A percentile compares a stretch with the other conserved stretches of the same genome.
Evolutionary conservation across 768 basidiomycete genomes (phyloP).

Genomic region (Mycena venus): DNA sequence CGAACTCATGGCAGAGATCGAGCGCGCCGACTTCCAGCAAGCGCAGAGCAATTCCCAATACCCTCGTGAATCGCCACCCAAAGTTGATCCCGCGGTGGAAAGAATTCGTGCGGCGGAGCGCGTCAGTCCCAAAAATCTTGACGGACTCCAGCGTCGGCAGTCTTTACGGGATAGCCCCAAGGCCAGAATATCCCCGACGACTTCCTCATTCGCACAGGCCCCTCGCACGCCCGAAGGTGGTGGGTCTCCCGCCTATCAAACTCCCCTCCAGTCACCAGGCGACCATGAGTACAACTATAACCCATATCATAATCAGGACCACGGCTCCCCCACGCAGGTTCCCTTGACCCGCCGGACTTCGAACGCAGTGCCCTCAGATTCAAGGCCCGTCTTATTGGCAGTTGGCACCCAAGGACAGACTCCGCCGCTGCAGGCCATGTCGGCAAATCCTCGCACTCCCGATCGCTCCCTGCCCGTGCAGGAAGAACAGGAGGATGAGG

Average conservation of each 20-base stretch:
- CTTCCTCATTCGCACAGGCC: constrained; percentile 51
- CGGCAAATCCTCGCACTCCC: constrained; percentile 65
- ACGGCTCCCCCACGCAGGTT: constrained; percentile 40
- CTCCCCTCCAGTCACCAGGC: constrained; percentile 26
- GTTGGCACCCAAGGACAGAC: constrained; percentile 54
- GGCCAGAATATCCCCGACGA: constrained; percentile 32
- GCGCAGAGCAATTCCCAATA: constrained; percentile 59
- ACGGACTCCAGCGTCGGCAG: constrained; percentile 49
- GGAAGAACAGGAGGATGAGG: constrained; percentile 81
- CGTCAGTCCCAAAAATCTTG: constrained; percentile 67
- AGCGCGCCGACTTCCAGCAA: constrained; percentile 77
- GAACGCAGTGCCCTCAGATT: constrained; percentile 21
- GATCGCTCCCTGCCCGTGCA: constrained; percentile 84
- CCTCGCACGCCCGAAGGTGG: constrained; percentile 67
- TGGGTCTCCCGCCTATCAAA: constrained; percentile 27
- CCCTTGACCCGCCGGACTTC: constrained; percentile 62
- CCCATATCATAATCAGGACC: constrained; percentile 41
- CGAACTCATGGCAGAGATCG: constrained; percentile 79
- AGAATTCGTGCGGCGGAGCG: constrained; percentile 66
- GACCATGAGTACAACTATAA: constrained; percentile 27
- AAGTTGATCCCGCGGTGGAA: constrained; percentile 67
- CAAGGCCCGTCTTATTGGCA: constrained; percentile 23
- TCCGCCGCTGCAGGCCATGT: constrained; percentile 65
- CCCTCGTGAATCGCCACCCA: constrained; percentile 62
- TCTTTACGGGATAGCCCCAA: constrained; percentile 57